These are phyloP conservation scores for Diphasiastrum complanatum DNA, from an alignment of 83 land plant species.

Conservation along the genomic window DNA sequence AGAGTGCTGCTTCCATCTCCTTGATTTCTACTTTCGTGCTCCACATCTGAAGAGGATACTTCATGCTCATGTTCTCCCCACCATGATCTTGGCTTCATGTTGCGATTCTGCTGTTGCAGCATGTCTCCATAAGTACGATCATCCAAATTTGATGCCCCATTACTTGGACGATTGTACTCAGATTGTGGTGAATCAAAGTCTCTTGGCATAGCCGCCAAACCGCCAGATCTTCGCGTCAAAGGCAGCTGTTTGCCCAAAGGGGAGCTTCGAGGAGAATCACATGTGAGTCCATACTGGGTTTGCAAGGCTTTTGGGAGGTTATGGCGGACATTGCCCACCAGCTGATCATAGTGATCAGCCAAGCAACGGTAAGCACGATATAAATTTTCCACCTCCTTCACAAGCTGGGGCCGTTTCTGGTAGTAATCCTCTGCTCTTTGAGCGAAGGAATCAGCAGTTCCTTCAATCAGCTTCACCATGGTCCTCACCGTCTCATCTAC, in stretches of 20 bases:
- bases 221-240: no score
- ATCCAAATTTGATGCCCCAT: no score
- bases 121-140: no score
- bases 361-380: constrained; percentile 60
- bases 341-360: constrained; percentile 54
- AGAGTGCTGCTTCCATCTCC: no score
- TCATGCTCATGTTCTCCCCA: no score
- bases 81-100: no score
- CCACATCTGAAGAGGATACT: no score
- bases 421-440: constrained; percentile 80
- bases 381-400: constrained; percentile 59
- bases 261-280: constrained; percentile 33
- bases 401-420: constrained; percentile 68
- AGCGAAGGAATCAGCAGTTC: constrained; percentile 80
- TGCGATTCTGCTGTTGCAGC: no score
- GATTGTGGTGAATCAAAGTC: no score
- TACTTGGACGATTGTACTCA: constrained; percentile 9
- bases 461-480: constrained; percentile 70
- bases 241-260: constrained; percentile 19
- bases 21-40: no score
- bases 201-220: no score
- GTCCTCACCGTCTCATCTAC: constrained; percentile 54
- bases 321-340: constrained; percentile 39
- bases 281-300: constrained; percentile 12
- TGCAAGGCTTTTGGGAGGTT: constrained; percentile 32